Evolutionary conservation across 148 eudicot genomes (phyloP).

Genomic region (Pharnaceum exiguum): DNA sequence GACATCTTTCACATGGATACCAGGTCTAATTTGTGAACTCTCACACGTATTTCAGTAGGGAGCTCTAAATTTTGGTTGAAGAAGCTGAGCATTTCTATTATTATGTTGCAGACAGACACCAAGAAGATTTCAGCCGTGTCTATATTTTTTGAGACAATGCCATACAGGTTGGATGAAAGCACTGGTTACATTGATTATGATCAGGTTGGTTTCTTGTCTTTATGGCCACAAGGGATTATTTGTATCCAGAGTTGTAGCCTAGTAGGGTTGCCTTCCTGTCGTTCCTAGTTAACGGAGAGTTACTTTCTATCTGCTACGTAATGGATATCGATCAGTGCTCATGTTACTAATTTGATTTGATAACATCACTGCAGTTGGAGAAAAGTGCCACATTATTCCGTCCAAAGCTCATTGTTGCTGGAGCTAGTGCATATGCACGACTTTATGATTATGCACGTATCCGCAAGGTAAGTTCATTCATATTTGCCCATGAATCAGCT

Average conservation of each 20-base stretch:
- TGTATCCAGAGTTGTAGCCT: neutral
- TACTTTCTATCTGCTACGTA: too few relatives aligned
- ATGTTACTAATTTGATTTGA: conserved; percentile 1
- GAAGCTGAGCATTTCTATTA: neutral
- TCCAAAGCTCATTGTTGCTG: conserved; percentile 96
- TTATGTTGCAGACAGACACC: conserved; percentile 77
- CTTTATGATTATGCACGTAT: conserved; percentile 88
- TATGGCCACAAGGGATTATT: neutral
- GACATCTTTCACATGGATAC: conserved; percentile 98
- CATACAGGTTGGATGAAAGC: conserved; percentile 87
- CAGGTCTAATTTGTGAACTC: conserved; percentile 46
- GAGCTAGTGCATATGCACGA: conserved; percentile 97
- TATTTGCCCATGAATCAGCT: neutral
- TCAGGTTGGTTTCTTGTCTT: conserved; percentile 49
- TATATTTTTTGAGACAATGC: conserved; percentile 98
- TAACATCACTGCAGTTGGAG: conserved; percentile 64
- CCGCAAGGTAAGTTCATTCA: conserved; percentile 55
- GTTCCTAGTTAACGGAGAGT: too few relatives aligned
- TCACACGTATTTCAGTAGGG: too few relatives aligned
- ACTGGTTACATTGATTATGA: conserved; percentile 95
- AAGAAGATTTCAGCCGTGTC: conserved; percentile 98
- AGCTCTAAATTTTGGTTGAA: too few relatives aligned
- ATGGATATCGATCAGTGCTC: neutral
- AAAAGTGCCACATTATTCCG: conserved; percentile 94
- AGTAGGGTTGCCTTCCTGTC: too few relatives aligned